A percentile compares a stretch with the other conserved stretches of the same genome.
Evolutionary conservation across 371 early-diverging fungal species (phyloP).

Genomic region (Circinella umbellata): DNA sequence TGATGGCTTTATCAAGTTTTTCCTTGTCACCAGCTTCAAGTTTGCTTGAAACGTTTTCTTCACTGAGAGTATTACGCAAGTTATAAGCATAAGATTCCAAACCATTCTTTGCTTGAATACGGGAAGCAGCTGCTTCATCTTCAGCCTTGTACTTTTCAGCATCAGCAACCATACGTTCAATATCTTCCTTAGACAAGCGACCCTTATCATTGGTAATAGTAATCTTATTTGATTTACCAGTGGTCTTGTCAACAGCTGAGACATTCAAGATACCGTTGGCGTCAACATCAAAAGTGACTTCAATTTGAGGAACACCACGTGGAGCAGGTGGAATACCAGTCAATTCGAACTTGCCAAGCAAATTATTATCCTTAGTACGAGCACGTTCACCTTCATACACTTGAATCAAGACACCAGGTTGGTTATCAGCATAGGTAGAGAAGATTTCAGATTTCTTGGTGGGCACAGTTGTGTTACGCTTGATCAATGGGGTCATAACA

Average conservation of each 20-base stretch:
- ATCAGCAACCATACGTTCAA: slow-evolving; percentile 90
- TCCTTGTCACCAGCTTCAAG: slow-evolving; percentile 85
- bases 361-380: slow-evolving; percentile 92
- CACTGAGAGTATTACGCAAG: slow-evolving; percentile 80
- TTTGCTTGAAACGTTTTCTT: slow-evolving; percentile 81
- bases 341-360: slow-evolving; percentile 91
- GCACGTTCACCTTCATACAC: slow-evolving; percentile 95
- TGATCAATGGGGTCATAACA: slow-evolving; percentile 77
- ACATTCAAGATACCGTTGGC: slow-evolving; percentile 96
- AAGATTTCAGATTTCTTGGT: slow-evolving; percentile 91
- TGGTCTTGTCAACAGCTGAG: slow-evolving; percentile 90
- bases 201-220: slow-evolving; percentile 95
- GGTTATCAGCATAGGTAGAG: slow-evolving; percentile 95
- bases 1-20: slow-evolving; percentile 85
- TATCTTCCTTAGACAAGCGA: slow-evolving; percentile 88
- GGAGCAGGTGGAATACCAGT: slow-evolving; percentile 89
- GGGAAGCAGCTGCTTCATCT: slow-evolving; percentile 81
- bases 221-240: slow-evolving; percentile 87
- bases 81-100: slow-evolving; percentile 90
- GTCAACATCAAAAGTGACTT: slow-evolving; percentile 94
- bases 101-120: slow-evolving; percentile 85
- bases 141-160: slow-evolving; percentile 88
- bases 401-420: slow-evolving; percentile 91
- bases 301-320: slow-evolving; percentile 90
- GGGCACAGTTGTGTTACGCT: slow-evolving; percentile 92